A percentile compares a stretch with the other conserved stretches of the same genome.
Conservation (phyloP, 75 land plant species). For the Pinus tabuliformis region DNA sequence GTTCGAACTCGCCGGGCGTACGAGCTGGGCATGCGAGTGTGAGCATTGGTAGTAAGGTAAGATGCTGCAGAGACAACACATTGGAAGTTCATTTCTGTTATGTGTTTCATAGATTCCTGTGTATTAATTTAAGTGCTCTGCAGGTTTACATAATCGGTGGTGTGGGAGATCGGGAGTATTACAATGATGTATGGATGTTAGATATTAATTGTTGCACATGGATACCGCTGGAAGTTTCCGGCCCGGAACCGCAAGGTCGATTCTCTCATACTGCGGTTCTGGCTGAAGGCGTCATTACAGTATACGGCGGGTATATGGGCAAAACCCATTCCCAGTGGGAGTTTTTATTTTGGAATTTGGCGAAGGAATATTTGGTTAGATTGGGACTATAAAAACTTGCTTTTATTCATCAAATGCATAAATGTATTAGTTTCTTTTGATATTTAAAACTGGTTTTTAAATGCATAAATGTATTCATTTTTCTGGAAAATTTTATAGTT, state of each 20-base stretch:
- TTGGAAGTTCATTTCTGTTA: neutral
- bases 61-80: neutral
- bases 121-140: neutral
- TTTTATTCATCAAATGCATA: too few species aligned
- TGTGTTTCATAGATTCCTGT: too few species aligned
- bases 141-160: constrained; percentile 75
- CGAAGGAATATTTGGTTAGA: too few species aligned
- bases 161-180: constrained; percentile 68
- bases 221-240: constrained; percentile 45
- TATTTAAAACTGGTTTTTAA: too few species aligned
- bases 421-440: too few species aligned
- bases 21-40: constrained; percentile 72
- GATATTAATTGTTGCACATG: constrained; percentile 48
- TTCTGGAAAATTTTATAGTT: too few species aligned
- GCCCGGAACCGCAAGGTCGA: constrained; percentile 63
- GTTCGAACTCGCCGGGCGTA: constrained; percentile 46
- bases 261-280: constrained; percentile 74
- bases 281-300: constrained; percentile 38
- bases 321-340: neutral
- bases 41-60: constrained; percentile 49
- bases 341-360: too few species aligned
- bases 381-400: too few species aligned
- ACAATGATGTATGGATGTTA: constrained; percentile 68
- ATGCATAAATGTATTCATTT: too few species aligned
- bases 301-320: constrained; percentile 70